Percentiles rank a stretch among this genome's conserved stretches.
phyloP scores from a whole-genome alignment of 1,139 yeast species.

The Pichia norvegensis region DNA sequence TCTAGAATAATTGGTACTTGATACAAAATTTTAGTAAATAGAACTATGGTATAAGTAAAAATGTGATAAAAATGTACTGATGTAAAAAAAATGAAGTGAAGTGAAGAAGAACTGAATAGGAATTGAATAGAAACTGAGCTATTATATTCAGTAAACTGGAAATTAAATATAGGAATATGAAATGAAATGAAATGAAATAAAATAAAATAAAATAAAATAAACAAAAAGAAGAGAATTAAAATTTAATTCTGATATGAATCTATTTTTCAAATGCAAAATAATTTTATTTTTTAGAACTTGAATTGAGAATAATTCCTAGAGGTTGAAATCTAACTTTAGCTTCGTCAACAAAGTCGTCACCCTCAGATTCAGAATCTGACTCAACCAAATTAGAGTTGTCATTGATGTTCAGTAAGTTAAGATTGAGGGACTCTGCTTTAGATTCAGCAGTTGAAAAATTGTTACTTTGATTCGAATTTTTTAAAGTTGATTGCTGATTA shows the following conservation, averaged over 20 bases:
- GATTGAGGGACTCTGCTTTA: not conserved
- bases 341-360: conserved; percentile 14
- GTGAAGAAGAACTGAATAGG: no score
- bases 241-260: not conserved
- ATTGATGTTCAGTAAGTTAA: not conserved
- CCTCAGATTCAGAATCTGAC: conserved; percentile 12
- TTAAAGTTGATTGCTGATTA: not conserved
- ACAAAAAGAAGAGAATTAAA: no score
- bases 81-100: no score
- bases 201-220: no score
- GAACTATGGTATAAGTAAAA: no score
- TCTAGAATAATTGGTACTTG: no score
- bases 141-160: no score
- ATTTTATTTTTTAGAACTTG: not conserved
- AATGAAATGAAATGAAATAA: not conserved
- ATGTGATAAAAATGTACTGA: no score
- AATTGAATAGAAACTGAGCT: not conserved
- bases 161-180: not conserved
- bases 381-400: conserved; percentile 1
- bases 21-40: no score
- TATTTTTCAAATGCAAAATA: not conserved
- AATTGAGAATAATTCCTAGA: conserved; percentile 15
- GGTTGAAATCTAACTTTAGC: conserved; percentile 15
- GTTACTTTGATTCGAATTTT: not conserved
- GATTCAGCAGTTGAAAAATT: not conserved